Evolutionary conservation across 176 grass and related monocot species (phyloP).

Genomic region (Alopecurus myosuroides): DNA sequence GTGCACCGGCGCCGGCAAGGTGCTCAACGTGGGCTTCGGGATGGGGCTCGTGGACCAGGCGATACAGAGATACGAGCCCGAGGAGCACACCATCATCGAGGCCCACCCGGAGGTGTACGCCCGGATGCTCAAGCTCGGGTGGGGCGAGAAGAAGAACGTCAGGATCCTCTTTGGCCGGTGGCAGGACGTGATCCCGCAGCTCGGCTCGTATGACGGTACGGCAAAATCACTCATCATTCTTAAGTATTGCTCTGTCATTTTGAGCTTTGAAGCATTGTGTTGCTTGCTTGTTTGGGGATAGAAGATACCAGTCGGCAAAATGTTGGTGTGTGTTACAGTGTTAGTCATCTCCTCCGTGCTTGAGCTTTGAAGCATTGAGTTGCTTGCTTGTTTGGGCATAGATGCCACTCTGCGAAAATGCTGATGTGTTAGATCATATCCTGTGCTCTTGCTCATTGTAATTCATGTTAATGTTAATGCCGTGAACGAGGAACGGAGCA

Average conservation of each 20-base stretch:
- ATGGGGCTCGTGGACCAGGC: conserved; percentile 96
- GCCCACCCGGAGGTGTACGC: conserved; percentile 81
- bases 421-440: neutral
- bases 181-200: conserved; percentile 79
- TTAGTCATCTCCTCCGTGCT: neutral
- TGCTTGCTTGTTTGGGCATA: too few species aligned
- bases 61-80: conserved; percentile 71
- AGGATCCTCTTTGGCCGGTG: conserved; percentile 80
- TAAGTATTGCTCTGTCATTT: neutral
- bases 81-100: conserved; percentile 89
- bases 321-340: neutral
- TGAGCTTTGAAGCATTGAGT: too few species aligned
- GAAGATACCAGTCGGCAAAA: neutral
- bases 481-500: neutral
- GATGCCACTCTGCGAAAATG: too few species aligned
- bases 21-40: conserved; percentile 90
- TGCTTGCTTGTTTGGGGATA: conserved; percentile 7
- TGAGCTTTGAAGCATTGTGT: neutral
- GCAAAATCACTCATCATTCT: neutral
- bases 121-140: conserved; percentile 72
- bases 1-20: conserved; percentile 48
- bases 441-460: neutral
- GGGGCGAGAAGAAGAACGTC: conserved; percentile 87
- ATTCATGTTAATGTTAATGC: neutral
- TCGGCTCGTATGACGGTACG: conserved; percentile 84